Percentiles rank a stretch among this genome's conserved stretches.
phyloP scores from a whole-genome alignment of 1,139 yeast genomes.

The Candida anutae region DNA sequence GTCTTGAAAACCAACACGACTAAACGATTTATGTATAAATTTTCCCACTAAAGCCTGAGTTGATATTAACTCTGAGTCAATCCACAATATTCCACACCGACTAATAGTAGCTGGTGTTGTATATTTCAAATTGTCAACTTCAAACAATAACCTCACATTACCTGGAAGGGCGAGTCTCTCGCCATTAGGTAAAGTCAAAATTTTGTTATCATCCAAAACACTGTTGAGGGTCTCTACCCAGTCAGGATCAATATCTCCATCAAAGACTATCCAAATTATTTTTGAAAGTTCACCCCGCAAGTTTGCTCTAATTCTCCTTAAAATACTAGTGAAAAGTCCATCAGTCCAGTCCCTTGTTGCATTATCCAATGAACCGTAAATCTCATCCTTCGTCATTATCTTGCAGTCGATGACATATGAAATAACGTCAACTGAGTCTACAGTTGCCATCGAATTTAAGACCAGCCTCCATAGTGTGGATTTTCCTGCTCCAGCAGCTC shows the following conservation, averaged over 20 bases:
- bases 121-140: constrained; percentile 54
- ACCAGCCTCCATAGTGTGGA: constrained; percentile 47
- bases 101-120: constrained; percentile 92
- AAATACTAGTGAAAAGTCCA: constrained; percentile 67
- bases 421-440: constrained; percentile 28
- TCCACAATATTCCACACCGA: constrained; percentile 87
- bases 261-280: constrained; percentile 75
- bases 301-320: constrained; percentile 55
- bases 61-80: constrained; percentile 30
- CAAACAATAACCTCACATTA: constrained; percentile 65
- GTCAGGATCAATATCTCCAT: constrained; percentile 89
- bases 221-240: constrained; percentile 93
- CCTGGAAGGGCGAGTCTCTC: constrained; percentile 67
- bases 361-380: constrained; percentile 67
- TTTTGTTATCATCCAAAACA: constrained; percentile 80
- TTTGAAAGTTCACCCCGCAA: constrained; percentile 50
- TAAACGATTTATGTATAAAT: constrained; percentile 16
- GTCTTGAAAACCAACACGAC: constrained; percentile 6
- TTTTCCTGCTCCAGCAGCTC: constrained; percentile 74
- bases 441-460: constrained; percentile 31
- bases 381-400: constrained; percentile 53
- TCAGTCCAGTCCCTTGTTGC: constrained; percentile 91
- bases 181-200: constrained; percentile 82
- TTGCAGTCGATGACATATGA: constrained; percentile 63
- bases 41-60: constrained; percentile 14